phyloP scores from a whole-genome alignment of 257 asterid species.

The Nicotiana undulata region DNA sequence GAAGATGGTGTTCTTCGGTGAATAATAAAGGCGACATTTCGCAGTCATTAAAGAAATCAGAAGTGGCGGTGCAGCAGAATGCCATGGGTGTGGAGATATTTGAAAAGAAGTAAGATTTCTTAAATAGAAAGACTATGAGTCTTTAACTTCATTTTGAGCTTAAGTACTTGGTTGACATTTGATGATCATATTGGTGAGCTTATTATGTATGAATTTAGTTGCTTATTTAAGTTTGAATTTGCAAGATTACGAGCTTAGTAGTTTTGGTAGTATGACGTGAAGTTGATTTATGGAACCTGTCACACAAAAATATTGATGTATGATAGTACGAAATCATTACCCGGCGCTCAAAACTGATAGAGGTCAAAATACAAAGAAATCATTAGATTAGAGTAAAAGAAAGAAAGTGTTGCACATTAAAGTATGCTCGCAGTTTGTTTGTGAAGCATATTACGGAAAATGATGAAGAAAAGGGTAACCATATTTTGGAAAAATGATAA shows the following conservation, averaged over 20 bases:
- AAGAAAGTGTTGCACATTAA: too few species aligned
- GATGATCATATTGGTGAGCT: background rate
- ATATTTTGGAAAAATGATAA: background rate
- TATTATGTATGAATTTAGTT: background rate
- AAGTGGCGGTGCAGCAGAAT: conserved; percentile 17
- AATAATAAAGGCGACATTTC: conserved; percentile 10
- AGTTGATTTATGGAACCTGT: background rate
- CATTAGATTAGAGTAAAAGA: too few species aligned
- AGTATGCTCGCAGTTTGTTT: background rate
- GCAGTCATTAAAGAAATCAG: conserved; percentile 17
- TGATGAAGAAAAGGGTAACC: background rate
- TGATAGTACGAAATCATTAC: background rate
- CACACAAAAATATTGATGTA: background rate
- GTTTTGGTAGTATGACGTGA: background rate
- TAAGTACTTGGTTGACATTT: background rate
- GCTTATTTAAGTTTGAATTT: background rate
- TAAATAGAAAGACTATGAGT: background rate
- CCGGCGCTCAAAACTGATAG: too few species aligned
- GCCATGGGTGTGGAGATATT: conserved; percentile 11
- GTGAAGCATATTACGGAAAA: background rate
- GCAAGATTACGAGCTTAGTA: background rate
- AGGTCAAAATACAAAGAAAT: too few species aligned
- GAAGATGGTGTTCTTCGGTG: conserved; percentile 14
- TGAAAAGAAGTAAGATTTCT: conserved; percentile 23
- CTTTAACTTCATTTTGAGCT: background rate